Evolutionary conservation across 2,329 filamentous ascomycete genomes (phyloP).

Genomic region (Exophiala dermatitidis): DNA sequence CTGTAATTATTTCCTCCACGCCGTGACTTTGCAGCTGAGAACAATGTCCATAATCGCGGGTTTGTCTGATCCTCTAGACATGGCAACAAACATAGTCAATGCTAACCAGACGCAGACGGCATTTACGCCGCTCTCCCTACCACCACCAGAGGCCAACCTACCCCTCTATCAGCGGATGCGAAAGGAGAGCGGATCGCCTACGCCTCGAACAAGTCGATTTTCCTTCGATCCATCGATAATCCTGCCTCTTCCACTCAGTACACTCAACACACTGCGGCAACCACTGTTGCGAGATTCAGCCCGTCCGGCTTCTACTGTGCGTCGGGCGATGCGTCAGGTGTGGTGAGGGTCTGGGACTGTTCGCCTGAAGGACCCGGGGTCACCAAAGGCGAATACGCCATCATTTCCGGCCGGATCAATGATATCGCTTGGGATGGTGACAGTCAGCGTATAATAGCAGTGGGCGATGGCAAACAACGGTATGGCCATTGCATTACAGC

Average conservation of each 20-base stretch:
- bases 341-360: slow-evolving; percentile 85
- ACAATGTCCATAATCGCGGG: slow-evolving; percentile 42
- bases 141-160: slow-evolving; percentile 78
- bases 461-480: slow-evolving; percentile 87
- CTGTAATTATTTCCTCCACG: too few relatives aligned
- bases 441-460: slow-evolving; percentile 90
- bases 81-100: neutral
- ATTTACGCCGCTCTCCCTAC: slow-evolving; percentile 81
- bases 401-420: slow-evolving; percentile 90
- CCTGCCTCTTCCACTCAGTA: slow-evolving; percentile 82
- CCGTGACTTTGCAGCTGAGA: neutral
- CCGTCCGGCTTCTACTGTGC: slow-evolving; percentile 93
- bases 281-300: slow-evolving; percentile 87
- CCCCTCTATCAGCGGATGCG: slow-evolving; percentile 75
- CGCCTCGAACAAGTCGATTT: slow-evolving; percentile 92
- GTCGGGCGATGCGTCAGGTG: slow-evolving; percentile 77
- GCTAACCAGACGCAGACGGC: slow-evolving; percentile 43
- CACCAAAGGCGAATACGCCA: slow-evolving; percentile 89
- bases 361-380: slow-evolving; percentile 64
- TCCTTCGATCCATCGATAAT: slow-evolving; percentile 88
- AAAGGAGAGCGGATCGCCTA: slow-evolving; percentile 92
- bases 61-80: slow-evolving; percentile 22
- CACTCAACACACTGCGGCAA: slow-evolving; percentile 78
- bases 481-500: slow-evolving; percentile 92
- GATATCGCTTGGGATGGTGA: slow-evolving; percentile 97